Base-by-base conservation (phyloP, 345 rosid genomes). In the Eucalyptus regnans region DNA sequence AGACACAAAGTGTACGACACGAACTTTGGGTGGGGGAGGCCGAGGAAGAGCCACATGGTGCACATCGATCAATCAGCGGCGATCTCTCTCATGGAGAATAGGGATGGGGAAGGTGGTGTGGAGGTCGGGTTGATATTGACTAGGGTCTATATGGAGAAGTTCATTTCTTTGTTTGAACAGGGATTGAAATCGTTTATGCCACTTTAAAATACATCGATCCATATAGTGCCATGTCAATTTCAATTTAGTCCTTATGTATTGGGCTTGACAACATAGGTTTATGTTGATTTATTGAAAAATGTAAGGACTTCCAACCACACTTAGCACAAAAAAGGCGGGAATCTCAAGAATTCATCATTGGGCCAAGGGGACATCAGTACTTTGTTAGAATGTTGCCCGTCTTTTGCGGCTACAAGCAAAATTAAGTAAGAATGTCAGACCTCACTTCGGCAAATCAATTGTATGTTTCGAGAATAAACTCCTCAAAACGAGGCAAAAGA, bases 21-120 rank as follows among this genome's bases (percentile, higher is more conserved):
- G 3, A 92, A 94, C 88, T 94, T 94, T 23, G 92, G 93, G 14
- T 93, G 94, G 94, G 95, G 95, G 1, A 93, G 87, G 90, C 92
- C 89, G 3, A 89, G 31, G 52, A 94, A 89, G 89, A 86, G 54
- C 27, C 90, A 90, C 86, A 31, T 87, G 29, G 91, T 88, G 50
- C 92, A 93, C 4, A 88, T 92, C 4, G 93, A 93, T 66, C 71
- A n/a, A 8, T 49, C 43, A 5, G 87, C 88, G 5, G 80, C 90
- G 3, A 49, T 94, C 22, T 81, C 88, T 16, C 8, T 92, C 15
- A 71, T 41, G 2, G 92, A 91, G 60, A 68, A 91, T 7, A 79
- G 90, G 86, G 90, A 92, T 50, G 93, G 88, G 33, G 89, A 51
- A 7, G 91, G 92, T 17, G 92, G 92, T 3, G 51, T 92, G 29